Base-by-base conservation (phyloP, 73 alveolate genomes). In the Symbiodinium pilosum region DNA sequence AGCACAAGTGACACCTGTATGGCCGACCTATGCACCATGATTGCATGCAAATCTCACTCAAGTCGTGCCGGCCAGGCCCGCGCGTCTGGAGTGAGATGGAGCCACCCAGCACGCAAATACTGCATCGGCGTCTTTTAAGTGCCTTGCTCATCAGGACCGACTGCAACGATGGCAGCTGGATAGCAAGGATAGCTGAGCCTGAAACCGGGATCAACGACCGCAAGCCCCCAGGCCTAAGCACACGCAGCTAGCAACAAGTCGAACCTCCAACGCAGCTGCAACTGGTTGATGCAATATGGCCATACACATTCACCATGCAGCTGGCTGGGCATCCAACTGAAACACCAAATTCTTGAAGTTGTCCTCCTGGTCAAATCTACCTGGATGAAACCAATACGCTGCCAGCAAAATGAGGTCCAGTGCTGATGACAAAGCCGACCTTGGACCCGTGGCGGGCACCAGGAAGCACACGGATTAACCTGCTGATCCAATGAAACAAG, bases 41-140 rank as follows among this genome's bases (percentile, higher is more conserved):
- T 21, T 52, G 71, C 71, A 52, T 52, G 21, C 12, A 52, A 12
- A 52, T 52, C 30, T 21, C n/a, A n/a, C n/a, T n/a, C n/a, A n/a
- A n/a, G n/a, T n/a, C n/a, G n/a, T n/a, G 30, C 8, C 32, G 73
- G 73, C 30, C 73, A n/a, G 73, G 26, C 73, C 81, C 81, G 9
- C 81, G 81, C 12, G 81, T 38, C 69, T 88, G 95, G 36, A 88
- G 43, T 28, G 87, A 64, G 71, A 88, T 88, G 71, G 95, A 88
- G 28, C 95, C 95, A 21, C 95, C 95, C 85, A 88, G 44, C 43
- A 88, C 95, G 11, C 86, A 88, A 24, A 88, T 59, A 54, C 87
- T 59, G 73, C 52, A 38, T 38, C 86, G 86, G 51, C 51, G 86
- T 38, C 86, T 64, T 28, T 64, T 64, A 34, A 64, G 41, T 26